Conservation (phyloP, 192 early-diverging fungal species). For the Coemansia sp. region DNA sequence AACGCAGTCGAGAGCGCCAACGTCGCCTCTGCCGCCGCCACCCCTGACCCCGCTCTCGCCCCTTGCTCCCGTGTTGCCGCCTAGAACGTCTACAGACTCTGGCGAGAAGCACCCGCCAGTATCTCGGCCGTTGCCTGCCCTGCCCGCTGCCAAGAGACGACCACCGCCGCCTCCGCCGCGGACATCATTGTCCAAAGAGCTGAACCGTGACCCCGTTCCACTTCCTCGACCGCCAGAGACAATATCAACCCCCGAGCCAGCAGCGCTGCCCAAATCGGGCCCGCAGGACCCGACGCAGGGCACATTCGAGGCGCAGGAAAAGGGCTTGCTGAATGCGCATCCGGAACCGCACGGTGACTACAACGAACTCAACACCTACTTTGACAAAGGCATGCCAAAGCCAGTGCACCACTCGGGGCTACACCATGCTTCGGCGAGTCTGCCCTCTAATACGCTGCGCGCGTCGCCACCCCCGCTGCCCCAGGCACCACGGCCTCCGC, state of each 20-base stretch:
- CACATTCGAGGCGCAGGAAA: conserved; percentile 11
- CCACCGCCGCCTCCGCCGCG: not conserved
- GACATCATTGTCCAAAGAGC: not conserved
- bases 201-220: not conserved
- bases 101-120: not conserved
- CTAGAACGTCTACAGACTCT: not conserved
- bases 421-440: not conserved
- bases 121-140: not conserved
- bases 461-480: conserved; percentile 3
- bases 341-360: conserved; percentile 17
- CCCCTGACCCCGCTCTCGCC: conserved; percentile 3
- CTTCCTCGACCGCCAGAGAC: not conserved
- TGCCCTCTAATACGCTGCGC: conserved; percentile 1
- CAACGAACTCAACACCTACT: conserved; percentile 8
- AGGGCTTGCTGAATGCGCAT: conserved; percentile 1
- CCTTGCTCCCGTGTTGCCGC: not conserved
- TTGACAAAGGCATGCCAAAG: not conserved
- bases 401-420: conserved; percentile 18
- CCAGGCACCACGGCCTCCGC: not conserved
- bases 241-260: not conserved
- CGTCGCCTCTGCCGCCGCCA: conserved; percentile 24
- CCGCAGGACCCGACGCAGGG: conserved; percentile 13
- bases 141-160: not conserved
- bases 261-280: not conserved
- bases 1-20: conserved; percentile 13